Evolutionary conservation across 2,329 filamentous ascomycete genomes (phyloP), one percentile per base, ranked within the genome.

Genomic region (Talaromyces marneffei): DNA sequence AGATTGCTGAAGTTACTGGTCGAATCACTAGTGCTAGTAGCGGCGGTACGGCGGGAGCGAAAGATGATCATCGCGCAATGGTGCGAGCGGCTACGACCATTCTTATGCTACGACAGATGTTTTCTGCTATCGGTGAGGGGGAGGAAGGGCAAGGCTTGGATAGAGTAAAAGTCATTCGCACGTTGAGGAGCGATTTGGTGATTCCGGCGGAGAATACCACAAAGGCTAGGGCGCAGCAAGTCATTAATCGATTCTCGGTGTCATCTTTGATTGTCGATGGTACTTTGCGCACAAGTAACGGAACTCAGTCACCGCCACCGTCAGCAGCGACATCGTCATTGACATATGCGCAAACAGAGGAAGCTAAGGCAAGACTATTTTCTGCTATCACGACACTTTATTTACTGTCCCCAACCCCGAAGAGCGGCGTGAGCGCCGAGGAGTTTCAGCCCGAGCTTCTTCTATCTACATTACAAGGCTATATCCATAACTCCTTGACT

Each of bases 71-170:
- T 68, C 82, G 86, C 46, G 88, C 90, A 0, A 83, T 97, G 69
- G 85, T 96, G n/a, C 83, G 91, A 46, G 94, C 91, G 56, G 86
- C 90, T 0, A 86, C 92, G 71, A 92, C 90, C 0, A 79, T 97
- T 8, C 72, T 97, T 6, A 88, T 85, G 12, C 76, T 97, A 42
- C 83, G 89, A 2, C 88, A 91, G 70, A 79, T 95, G 33, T 82
- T 94, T 40, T 82, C 85, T 20, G 85, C 83, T 31, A 85, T 82
- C n/a, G 83, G 80, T 0, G 83, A 83, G 0, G 90, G 88, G 2
- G 85, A 91, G 64, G 91, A 95, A 71, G 91, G 90, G 0, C 80
- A 89, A 65, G 89, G 89, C 0, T 77, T 97, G n/a, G 85, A 88
- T 37, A 84, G 82, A 48, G 85, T 97, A 18, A 85, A 88, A 60